Evolutionary conservation across 805 yeast genomes (phyloP).

Genomic region (Metschnikowia gruessii): DNA sequence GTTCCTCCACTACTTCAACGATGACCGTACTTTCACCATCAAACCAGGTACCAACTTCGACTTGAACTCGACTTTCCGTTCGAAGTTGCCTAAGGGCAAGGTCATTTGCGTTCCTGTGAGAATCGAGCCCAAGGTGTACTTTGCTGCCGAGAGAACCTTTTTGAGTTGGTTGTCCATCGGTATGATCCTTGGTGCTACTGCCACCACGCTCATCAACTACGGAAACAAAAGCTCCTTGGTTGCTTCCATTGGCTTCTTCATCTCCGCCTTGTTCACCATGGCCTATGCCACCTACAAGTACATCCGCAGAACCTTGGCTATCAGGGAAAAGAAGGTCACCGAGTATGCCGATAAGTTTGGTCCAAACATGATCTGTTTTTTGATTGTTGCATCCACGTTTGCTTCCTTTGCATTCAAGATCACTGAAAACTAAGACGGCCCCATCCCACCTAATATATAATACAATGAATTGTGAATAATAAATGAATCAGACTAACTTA

Average conservation of each 20-base stretch:
- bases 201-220: slow-evolving; percentile 79
- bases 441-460: neutral
- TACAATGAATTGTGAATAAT: neutral
- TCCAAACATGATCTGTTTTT: slow-evolving; percentile 76
- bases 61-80: slow-evolving; percentile 43
- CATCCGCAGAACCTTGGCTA: slow-evolving; percentile 76
- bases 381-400: slow-evolving; percentile 66
- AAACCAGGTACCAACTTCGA: slow-evolving; percentile 45
- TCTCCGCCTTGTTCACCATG: slow-evolving; percentile 73
- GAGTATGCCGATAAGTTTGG: slow-evolving; percentile 87
- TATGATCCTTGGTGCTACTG: slow-evolving; percentile 82
- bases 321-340: slow-evolving; percentile 78
- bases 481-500: neutral
- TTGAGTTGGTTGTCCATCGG: slow-evolving; percentile 92
- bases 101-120: slow-evolving; percentile 89
- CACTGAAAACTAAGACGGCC: slow-evolving; percentile 27
- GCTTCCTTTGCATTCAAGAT: slow-evolving; percentile 56
- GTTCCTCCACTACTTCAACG: slow-evolving; percentile 42
- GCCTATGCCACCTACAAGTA: slow-evolving; percentile 70
- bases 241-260: slow-evolving; percentile 83
- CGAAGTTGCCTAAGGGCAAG: slow-evolving; percentile 84
- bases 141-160: slow-evolving; percentile 95
- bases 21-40: slow-evolving; percentile 45
- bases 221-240: slow-evolving; percentile 69
- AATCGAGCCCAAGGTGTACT: slow-evolving; percentile 98